Base-by-base conservation (phyloP, 495 filamentous ascomycete genomes). In the Tuber umbilicatum region DNA sequence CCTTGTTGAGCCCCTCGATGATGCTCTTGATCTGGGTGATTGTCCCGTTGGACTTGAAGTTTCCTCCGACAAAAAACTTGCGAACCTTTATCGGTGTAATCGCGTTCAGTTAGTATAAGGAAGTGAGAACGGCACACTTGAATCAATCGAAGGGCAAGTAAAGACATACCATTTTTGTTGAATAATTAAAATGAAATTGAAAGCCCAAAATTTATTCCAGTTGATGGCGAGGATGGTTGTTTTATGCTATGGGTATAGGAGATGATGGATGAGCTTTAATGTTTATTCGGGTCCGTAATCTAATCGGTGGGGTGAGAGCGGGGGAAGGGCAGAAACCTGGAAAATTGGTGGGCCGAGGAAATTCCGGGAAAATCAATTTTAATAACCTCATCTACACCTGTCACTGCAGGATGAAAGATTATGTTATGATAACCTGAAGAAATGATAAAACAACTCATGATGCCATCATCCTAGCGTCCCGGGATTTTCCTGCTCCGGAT, bases 41-140 rank as follows among this genome's bases (percentile, higher is more conserved):
- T 78, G 91, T 92, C 85, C 95, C 94, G 88, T 98, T 99, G 93
- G 97, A 97, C 88, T 99, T 99, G 88, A 98, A 98, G 90, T 98
- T 99, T 83, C 95, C 95, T 84, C 95, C 95, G 84, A 99, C 93
- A 86, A 99, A 97, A 89, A 97, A 99, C 90, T 93, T 91, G 87
- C 95, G 94, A 86, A 89, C 87, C 79, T 81, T 39, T 72, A 68
- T 14, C 9, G 17, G 45, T 39, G 38, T 39, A 71, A 45, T 74
- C 12, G 2, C 23, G 27, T 17, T 64, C 14, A 31, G 55, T 31
- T 64, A 64, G 55, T 35, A 19, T 7, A 1, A 64, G 14, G 1
- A 45, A 10, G 60, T 76, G 35, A 70, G 55, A 43, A 69, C 27
- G 4, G 38, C 42, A 70, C 27, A 37, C 38, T 21, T 12, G 40